phyloP scores from a whole-genome alignment of 2,329 filamentous ascomycete species.

The Podosphaera fusca region DNA sequence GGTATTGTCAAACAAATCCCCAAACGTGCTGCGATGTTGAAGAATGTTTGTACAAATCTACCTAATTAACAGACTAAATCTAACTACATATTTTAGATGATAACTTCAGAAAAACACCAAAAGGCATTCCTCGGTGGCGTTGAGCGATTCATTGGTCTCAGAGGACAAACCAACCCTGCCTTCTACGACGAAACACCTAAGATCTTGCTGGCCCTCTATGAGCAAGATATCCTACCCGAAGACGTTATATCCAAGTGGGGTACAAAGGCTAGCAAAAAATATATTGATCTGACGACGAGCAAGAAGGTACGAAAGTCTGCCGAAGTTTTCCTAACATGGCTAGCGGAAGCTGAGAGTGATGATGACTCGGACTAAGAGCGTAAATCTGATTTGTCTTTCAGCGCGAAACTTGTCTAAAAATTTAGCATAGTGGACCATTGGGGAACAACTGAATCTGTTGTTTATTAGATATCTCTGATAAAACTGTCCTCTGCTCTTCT shows the following conservation, averaged over 20 bases:
- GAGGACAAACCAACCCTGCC: slow-evolving; percentile 55
- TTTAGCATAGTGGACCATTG: background rate
- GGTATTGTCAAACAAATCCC: slow-evolving; percentile 74
- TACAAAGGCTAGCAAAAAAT: slow-evolving; percentile 92
- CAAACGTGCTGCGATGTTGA: slow-evolving; percentile 63
- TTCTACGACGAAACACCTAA: slow-evolving; percentile 59
- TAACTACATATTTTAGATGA: slow-evolving; percentile 28
- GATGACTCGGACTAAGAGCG: slow-evolving; percentile 24
- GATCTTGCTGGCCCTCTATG: slow-evolving; percentile 69
- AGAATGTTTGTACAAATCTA: slow-evolving; percentile 39
- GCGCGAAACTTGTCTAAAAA: background rate
- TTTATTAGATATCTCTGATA: background rate
- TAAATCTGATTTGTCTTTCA: too few species aligned
- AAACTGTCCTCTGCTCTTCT: background rate
- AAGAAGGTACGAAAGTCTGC: slow-evolving; percentile 92
- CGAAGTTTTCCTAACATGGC: slow-evolving; percentile 85
- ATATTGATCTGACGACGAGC: slow-evolving; percentile 69
- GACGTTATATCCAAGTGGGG: slow-evolving; percentile 82
- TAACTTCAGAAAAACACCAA: slow-evolving; percentile 80
- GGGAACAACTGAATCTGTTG: background rate
- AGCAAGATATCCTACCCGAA: slow-evolving; percentile 72
- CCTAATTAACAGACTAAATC: background rate
- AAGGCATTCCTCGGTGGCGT: slow-evolving; percentile 89
- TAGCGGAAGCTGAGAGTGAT: slow-evolving; percentile 59
- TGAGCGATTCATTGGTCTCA: slow-evolving; percentile 60